Evolutionary conservation across 768 basidiomycete species (phyloP), one percentile per base, ranked within the genome.

Genomic region (Phylloporus scabripes): DNA sequence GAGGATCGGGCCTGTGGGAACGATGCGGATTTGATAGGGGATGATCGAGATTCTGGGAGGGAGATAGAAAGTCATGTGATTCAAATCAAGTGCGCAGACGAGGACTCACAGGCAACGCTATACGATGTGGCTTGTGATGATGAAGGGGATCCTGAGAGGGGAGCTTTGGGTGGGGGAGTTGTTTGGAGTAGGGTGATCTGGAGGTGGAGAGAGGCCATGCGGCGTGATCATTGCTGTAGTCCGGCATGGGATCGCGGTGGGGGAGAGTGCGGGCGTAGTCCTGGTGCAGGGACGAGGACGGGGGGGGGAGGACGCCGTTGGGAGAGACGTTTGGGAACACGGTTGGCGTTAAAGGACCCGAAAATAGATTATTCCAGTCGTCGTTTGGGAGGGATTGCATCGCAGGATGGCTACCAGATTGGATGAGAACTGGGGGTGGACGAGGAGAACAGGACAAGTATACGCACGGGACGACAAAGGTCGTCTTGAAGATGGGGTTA

Each of bases 311-410:
- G 40, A 80, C 71, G 56, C 79, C 81, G 58, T 79, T 80, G 3
- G 83, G 77, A 11, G 79, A 74, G 37, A 87, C 75, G 31, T 77
- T 75, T 34, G 80, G 77, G 57, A 84, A 85, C 29, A 80, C 68
- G 38, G 75, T 62, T 6, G 82, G 80, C 51, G 82, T 75, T 43
- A 86, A 70, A 2, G 86, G 80, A 4, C 76, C 62, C n/a, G 83
- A 71, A 63, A 84, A 85, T 17, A 85, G 45, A 55, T 72, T 69
- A 21, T 64, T 68, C 85, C 85, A 87, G 29, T 75, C 73, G n/a
- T 62, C 62, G 46, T 49, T 57, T 6, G 58, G 41, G 42, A 64
- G 20, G 8, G 64, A 10, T 1, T 64, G 65, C 60, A 62, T 66
- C 40, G 41, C n/a, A 37, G 56, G 36, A 46, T 4, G 50, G 46